A percentile compares a stretch with the other conserved stretches of the same genome.
These are phyloP conservation scores for Botrytis sinoallii DNA, from an alignment of 2,329 filamentous ascomycete species.

Conservation along the genomic window DNA sequence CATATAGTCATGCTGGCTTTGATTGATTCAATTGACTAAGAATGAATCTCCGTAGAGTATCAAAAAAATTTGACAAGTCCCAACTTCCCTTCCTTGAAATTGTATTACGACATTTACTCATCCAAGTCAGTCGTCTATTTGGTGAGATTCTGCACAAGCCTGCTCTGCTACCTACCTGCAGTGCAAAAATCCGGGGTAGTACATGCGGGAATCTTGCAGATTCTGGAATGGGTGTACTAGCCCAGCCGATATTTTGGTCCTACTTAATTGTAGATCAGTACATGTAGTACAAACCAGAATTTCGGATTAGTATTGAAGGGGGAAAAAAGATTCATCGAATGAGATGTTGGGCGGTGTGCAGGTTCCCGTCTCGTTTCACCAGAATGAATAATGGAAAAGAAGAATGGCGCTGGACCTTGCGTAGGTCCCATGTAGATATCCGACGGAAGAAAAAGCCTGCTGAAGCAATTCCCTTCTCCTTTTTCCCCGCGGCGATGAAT, in stretches of 20 bases:
- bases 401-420: conserved; percentile 12
- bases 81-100: background rate
- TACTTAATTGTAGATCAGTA: conserved; percentile 15
- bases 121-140: conserved; percentile 18
- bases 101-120: background rate
- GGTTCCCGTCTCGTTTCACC: conserved; percentile 20
- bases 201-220: conserved; percentile 20
- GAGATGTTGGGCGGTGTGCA: conserved; percentile 20
- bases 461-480: conserved; percentile 16
- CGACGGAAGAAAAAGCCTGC: conserved; percentile 20
- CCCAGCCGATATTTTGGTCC: background rate
- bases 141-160: conserved; percentile 24
- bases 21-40: background rate
- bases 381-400: conserved; percentile 15
- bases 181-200: conserved; percentile 22
- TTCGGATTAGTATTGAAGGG: conserved; percentile 10
- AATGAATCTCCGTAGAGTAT: conserved; percentile 7
- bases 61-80: conserved; percentile 6
- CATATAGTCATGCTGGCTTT: conserved; percentile 5
- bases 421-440: conserved; percentile 17
- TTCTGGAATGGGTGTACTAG: conserved; percentile 23
- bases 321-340: conserved; percentile 1
- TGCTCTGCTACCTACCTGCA: conserved; percentile 15
- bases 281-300: conserved; percentile 13
- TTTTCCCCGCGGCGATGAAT: conserved; percentile 16